Conservation (phyloP, 345 rosid species). For the Streptanthus diversifolius region DNA sequence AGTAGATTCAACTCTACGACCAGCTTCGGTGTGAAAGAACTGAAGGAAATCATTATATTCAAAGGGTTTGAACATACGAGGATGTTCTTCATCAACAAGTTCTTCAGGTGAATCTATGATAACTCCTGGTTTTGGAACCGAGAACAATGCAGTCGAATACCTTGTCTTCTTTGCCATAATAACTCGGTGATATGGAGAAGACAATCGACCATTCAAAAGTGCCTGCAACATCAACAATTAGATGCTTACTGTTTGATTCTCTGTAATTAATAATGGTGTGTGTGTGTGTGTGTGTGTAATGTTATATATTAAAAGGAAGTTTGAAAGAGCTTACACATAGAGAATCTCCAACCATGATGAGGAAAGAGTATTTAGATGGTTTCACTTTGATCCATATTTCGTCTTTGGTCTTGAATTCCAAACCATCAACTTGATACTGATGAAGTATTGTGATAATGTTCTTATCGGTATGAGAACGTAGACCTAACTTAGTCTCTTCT, state of each 20-base stretch:
- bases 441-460: slow-evolving; percentile 53
- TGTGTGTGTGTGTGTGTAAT: no score
- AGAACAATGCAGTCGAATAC: slow-evolving; percentile 53
- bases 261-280: neutral
- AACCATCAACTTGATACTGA: slow-evolving; percentile 55
- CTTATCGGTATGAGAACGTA: slow-evolving; percentile 48
- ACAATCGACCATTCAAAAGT: slow-evolving; percentile 53
- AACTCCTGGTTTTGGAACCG: slow-evolving; percentile 42
- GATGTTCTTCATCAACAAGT: slow-evolving; percentile 51
- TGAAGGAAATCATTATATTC: slow-evolving; percentile 38
- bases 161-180: slow-evolving; percentile 49
- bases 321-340: slow-evolving; percentile 36
- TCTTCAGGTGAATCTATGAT: slow-evolving; percentile 49
- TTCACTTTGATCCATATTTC: slow-evolving; percentile 46
- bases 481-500: slow-evolving; percentile 42
- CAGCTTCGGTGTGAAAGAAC: slow-evolving; percentile 40
- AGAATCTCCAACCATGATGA: slow-evolving; percentile 48
- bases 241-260: neutral
- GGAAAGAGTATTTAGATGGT: slow-evolving; percentile 46
- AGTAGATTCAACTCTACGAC: slow-evolving; percentile 32
- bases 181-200: slow-evolving; percentile 54
- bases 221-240: slow-evolving; percentile 43
- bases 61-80: slow-evolving; percentile 49
- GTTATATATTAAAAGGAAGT: neutral
- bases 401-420: slow-evolving; percentile 44